Conservation (phyloP, 2,329 filamentous ascomycete species). For the Claviceps capensis region DNA sequence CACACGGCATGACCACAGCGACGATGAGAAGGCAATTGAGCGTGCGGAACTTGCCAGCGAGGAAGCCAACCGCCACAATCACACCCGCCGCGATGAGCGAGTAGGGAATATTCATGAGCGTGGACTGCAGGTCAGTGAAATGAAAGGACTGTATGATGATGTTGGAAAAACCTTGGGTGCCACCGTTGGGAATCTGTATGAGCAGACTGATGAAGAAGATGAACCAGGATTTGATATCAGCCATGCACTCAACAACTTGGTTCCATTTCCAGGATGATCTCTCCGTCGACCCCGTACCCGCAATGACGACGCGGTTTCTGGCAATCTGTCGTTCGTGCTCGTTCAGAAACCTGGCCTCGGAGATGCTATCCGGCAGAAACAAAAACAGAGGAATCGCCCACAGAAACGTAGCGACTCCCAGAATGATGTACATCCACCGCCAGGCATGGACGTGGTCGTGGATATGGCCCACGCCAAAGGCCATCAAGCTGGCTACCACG, state of each 20-base stretch:
- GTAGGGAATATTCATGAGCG: constrained; percentile 45
- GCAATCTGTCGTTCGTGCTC: constrained; percentile 36
- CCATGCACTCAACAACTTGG: constrained; percentile 38
- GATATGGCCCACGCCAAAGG: constrained; percentile 43
- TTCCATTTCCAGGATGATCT: constrained; percentile 33
- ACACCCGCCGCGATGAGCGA: constrained; percentile 34
- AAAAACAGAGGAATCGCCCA: constrained; percentile 35
- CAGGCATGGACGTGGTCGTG: constrained; percentile 31
- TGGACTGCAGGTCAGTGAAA: constrained; percentile 38
- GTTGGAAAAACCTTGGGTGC: constrained; percentile 45
- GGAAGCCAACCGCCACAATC: constrained; percentile 35
- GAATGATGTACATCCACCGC: constrained; percentile 45
- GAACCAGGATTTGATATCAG: constrained; percentile 47
- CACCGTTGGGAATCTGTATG: constrained; percentile 48
- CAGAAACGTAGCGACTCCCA: constrained; percentile 36
- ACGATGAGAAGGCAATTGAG: constrained; percentile 38
- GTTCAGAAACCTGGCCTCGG: constrained; percentile 42
- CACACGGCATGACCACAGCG: constrained; percentile 34
- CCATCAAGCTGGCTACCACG: constrained; percentile 33
- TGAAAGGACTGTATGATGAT: constrained; percentile 42
- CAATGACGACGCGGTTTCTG: constrained; percentile 29
- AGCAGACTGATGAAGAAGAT: constrained; percentile 38
- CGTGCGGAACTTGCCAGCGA: constrained; percentile 36
- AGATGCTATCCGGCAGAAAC: constrained; percentile 38
- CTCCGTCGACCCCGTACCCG: constrained; percentile 38